Percentiles rank a stretch among this genome's conserved stretches.
phyloP scores from a whole-genome alignment of 306 rosid genomes.

The Mucuna pruriens region DNA sequence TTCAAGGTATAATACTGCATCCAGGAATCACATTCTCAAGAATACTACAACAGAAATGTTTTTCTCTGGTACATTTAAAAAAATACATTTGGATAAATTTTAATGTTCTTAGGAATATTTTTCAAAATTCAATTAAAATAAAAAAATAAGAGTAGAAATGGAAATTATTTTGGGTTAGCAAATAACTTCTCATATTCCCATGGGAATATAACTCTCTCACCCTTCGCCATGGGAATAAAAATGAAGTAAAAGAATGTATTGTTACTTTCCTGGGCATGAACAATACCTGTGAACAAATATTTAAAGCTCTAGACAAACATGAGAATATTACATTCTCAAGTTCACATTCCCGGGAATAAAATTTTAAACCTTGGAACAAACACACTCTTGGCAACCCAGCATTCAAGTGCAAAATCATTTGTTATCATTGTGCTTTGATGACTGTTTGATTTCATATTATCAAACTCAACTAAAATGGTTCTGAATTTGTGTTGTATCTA shows the following conservation, averaged over 20 bases:
- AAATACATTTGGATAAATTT: neutral
- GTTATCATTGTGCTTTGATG: conserved; percentile 15
- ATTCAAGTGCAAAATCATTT: conserved; percentile 13
- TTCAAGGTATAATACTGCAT: neutral
- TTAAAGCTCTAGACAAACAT: neutral
- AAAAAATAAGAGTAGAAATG: neutral
- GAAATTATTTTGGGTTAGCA: neutral
- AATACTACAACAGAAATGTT: neutral
- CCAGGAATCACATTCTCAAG: neutral
- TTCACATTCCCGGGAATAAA: neutral
- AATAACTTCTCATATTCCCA: neutral
- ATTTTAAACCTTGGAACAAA: neutral
- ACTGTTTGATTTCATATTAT: conserved; percentile 20
- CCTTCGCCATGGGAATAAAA: neutral
- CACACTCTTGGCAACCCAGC: conserved; percentile 8
- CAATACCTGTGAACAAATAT: neutral
- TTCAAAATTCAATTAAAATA: neutral
- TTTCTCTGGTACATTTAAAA: neutral
- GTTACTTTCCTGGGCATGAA: neutral
- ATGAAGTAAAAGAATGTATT: neutral
- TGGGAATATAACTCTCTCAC: neutral
- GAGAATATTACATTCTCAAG: neutral
- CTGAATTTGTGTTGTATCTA: conserved; percentile 24
- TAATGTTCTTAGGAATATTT: neutral
- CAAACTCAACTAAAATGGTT: conserved; percentile 17